Conservation (phyloP, 108 stramenopile genomes). For the Craspedostauros australis region DNA sequence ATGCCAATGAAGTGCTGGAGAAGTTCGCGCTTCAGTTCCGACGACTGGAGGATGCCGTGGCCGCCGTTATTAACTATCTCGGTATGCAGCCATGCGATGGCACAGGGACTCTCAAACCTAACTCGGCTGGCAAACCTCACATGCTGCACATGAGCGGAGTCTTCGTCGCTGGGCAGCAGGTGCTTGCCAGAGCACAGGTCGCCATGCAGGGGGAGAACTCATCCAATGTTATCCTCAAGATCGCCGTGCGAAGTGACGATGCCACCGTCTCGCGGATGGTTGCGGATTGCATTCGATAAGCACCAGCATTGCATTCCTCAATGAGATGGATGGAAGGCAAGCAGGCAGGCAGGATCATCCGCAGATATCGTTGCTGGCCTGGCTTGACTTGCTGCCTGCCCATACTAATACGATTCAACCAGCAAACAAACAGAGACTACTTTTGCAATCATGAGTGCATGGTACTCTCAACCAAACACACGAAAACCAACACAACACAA, state of each 20-base stretch:
- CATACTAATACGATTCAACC: no score
- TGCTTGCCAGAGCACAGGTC: constrained; percentile 84
- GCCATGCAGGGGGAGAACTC: constrained; percentile 49
- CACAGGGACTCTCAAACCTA: constrained; percentile 50
- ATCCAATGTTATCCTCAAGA: constrained; percentile 73
- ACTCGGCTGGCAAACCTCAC: constrained; percentile 67
- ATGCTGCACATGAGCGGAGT: constrained; percentile 88
- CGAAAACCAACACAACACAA: no score
- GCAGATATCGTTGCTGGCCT: no score
- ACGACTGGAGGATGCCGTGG: constrained; percentile 78
- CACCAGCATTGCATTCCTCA: no score
- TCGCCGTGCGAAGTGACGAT: constrained; percentile 82
- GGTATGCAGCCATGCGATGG: constrained; percentile 94
- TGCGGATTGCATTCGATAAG: constrained; percentile 79
- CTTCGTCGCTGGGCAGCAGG: constrained; percentile 73
- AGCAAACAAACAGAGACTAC: no score
- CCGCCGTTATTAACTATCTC: constrained; percentile 74
- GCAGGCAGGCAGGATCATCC: no score
- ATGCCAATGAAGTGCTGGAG: constrained; percentile 83
- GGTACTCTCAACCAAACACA: no score
- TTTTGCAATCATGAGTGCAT: no score
- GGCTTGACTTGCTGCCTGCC: no score
- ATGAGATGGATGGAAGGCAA: no score
- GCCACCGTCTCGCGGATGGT: constrained; percentile 68
- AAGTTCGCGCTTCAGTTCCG: constrained; percentile 91